Percentiles rank a stretch among this genome's conserved stretches.
Conservation (phyloP, 2,329 filamentous ascomycete species). For the Ascocoryne sarcoides region DNA sequence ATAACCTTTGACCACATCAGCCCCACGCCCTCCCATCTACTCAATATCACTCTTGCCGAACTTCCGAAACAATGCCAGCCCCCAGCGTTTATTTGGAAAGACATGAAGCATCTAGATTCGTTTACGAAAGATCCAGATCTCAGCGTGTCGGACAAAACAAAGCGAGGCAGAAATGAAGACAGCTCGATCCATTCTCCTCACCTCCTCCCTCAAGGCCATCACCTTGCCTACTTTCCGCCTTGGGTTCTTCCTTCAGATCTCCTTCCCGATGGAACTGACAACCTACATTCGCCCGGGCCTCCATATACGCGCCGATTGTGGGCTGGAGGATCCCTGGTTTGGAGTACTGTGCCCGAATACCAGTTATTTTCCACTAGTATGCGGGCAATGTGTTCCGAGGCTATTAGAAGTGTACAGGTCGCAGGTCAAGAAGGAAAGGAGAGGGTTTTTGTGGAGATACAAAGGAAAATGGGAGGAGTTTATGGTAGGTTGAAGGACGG, state of each 20-base stretch:
- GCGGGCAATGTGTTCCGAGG: slow-evolving; percentile 36
- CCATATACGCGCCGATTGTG: slow-evolving; percentile 75
- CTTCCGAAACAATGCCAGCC: slow-evolving; percentile 32
- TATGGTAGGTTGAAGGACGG: neutral
- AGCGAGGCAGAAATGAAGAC: neutral
- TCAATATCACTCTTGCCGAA: slow-evolving; percentile 52
- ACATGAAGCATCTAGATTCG: neutral
- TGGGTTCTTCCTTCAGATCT: slow-evolving; percentile 53
- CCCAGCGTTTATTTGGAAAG: neutral
- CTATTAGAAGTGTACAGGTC: slow-evolving; percentile 35
- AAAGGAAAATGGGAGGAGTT: slow-evolving; percentile 16
- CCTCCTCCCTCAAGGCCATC: slow-evolving; percentile 55
- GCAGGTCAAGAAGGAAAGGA: slow-evolving; percentile 20
- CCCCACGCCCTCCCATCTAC: slow-evolving; percentile 54
- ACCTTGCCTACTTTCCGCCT: slow-evolving; percentile 81
- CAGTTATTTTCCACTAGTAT: slow-evolving; percentile 28
- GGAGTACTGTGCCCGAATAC: slow-evolving; percentile 29
- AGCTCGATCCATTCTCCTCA: neutral
- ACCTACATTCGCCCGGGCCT: slow-evolving; percentile 62
- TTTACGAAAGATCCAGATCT: neutral
- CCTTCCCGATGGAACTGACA: slow-evolving; percentile 76
- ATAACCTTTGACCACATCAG: slow-evolving; percentile 42
- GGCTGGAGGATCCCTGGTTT: slow-evolving; percentile 69
- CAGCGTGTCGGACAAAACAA: neutral
- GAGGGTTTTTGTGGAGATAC: slow-evolving; percentile 26